Base-by-base conservation (phyloP, 495 filamentous ascomycete genomes). In the Penicilliopsis zonata region DNA sequence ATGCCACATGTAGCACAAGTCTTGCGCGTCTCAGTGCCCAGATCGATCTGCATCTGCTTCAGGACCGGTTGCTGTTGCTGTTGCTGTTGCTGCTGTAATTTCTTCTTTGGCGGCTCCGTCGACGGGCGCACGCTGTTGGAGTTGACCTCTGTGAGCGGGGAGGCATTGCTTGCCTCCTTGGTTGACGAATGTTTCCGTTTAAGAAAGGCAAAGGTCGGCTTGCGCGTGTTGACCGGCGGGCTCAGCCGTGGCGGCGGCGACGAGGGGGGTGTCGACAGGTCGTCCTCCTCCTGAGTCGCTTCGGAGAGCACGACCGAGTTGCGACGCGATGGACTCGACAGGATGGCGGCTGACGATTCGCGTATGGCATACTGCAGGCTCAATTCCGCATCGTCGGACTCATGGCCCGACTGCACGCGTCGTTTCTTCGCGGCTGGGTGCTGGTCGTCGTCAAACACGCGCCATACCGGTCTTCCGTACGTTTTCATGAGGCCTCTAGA, bases 1-100 rank as follows among this genome's bases (percentile, higher is more conserved):
- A 84, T 84, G 1, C 69, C 72, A 47, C 79, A 84, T 2, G 55
- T 59, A 21, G 57, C 59, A 50, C 79, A 84, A n/a, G 65, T 71
- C 37, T 69, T 71, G 30, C 69, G 61, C 22, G 70, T 50, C 27
- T 72, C 59, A 37, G 60, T 62, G 10, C 77, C 79, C 18, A 82
- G 56, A 40, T 80, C 78, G 20, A 84, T 69, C 31, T 75, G 74
- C 57, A 78, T 72, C 44, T 84, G 78, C 17, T 66, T 72, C 38
- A 80, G 44, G 2, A 46, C 45, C 0, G 58, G 49, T 31, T 47
- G 63, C 22, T 53, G 52, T n/a, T n/a, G n/a, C n/a, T n/a, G n/a
- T n/a, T n/a, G n/a, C n/a, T n/a, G n/a, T n/a, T n/a, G n/a, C 22
- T 51, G 44, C 16, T 38, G 13, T 28, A 33, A 32, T 30, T 50